Base-by-base conservation (phyloP, 2,329 filamentous ascomycete species). In the Fusarium staphyleae region DNA sequence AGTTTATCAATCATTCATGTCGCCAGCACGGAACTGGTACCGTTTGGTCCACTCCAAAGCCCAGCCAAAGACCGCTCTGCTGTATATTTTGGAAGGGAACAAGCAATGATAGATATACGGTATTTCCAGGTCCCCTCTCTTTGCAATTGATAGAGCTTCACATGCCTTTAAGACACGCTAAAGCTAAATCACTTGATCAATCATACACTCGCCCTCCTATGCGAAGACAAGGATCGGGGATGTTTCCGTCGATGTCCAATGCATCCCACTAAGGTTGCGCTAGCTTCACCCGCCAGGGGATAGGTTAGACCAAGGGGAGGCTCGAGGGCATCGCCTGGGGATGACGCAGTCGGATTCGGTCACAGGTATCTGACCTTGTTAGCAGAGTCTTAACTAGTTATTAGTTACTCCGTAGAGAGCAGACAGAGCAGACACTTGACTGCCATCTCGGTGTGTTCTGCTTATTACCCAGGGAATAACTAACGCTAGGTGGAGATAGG, bases 121-220 rank as follows among this genome's bases (percentile, higher is more conserved):
- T 33, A 35, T n/a, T 37, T 33, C 42, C 19, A 13, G 28, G 24
- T 12, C 35, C 13, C 48, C 16, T 44, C 49, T 41, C 24, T 14
- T 48, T 28, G 18, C 33, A 16, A 59, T 56, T 49, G 51, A 52
- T 28, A 33, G 55, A 15, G 26, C 24, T 43, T 13, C 39, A 41
- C 52, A 57, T 41, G 32, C 15, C 33, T 14, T 41, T n/a, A 22
- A 18, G 41, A 43, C 41, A 54, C 65, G 59, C 61, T 63, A 67
- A 66, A 65, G 59, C 61, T 63, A 67, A 66, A 65, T 68, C 63
- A 67, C 66, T 63, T 66, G 63, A 68, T 68, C 62, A 47, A 53
- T 59, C 42, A 54, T 55, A 59, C 52, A 55, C 41, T 44, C 42
- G 42, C 45, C 52, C 55, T 55, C 62, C 57, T 52, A 64, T 63